Percentiles rank a stretch among this genome's conserved stretches.
Conservation (phyloP, 2,329 filamentous ascomycete genomes). For the Sporothrix variecibatus region DNA sequence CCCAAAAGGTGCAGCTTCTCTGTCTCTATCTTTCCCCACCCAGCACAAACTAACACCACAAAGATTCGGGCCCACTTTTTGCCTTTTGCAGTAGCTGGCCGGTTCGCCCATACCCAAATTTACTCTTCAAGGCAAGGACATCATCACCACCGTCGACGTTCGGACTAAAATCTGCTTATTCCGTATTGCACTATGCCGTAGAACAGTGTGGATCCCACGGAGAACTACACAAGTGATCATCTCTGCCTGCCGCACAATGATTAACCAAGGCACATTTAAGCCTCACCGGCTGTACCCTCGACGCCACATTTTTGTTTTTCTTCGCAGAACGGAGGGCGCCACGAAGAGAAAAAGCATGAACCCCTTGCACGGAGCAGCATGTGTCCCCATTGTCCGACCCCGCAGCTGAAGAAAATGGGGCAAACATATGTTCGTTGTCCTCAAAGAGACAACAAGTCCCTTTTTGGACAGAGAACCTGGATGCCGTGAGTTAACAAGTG, state of each 20-base stretch:
- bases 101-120: background rate
- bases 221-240: background rate
- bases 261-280: background rate
- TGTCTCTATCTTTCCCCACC: background rate
- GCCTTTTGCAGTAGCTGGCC: background rate
- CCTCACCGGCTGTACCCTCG: background rate
- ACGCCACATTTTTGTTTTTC: background rate
- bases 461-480: background rate
- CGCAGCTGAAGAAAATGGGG: background rate
- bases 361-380: background rate
- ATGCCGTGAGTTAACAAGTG: too few relatives aligned
- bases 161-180: background rate
- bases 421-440: background rate
- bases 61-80: background rate
- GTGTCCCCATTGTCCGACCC: background rate
- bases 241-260: background rate
- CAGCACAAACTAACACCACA: background rate
- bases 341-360: background rate
- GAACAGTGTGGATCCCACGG: background rate
- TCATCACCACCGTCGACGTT: too few relatives aligned
- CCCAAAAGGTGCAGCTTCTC: background rate
- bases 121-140: background rate
- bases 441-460: background rate
- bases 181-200: background rate
- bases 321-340: background rate